Evolutionary conservation across 2,329 filamentous ascomycete species (phyloP), one percentile per base, ranked within the genome.

Genomic region (Tolypocladium sp.): DNA sequence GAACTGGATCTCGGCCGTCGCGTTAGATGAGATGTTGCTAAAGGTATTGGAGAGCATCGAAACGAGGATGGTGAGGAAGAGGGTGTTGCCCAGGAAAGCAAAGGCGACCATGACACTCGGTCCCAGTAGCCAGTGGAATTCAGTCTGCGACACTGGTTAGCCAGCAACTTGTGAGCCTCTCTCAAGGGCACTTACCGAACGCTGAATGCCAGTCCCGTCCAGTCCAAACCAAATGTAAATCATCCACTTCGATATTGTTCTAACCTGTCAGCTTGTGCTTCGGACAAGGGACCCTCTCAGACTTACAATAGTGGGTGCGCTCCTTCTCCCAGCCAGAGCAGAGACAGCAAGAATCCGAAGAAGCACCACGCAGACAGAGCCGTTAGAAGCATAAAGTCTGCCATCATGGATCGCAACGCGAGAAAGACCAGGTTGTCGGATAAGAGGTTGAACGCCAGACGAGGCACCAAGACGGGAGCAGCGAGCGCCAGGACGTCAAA

Each of bases 161-260:
- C 10, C 30, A 17, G 8, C 17, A 35, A 2, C 30, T n/a, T 13
- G 20, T 4, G 2, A 33, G 3, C 20, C 9, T 35, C 27, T 6
- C 22, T 2, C 12, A 41, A 25, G 46, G 20, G 22, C 8, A 68
- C 77, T 68, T 67, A 80, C 79, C 59, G 83, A 83, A 63, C 78
- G 72, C 55, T 84, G 78, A 49, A 87, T 85, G 9, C 84, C 84
- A 4, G 81, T 85, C 8, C 83, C 91, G 66, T 94, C 91, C 2
- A 95, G 82, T 2, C 91, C 91, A 68, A 95, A 94, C 91, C 91
- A 95, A 63, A 95, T 92, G 82, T 89, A 94, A 2, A 94, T 82
- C 90, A 95, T 93, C 91, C 91, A 95, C 72, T 92, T 92, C 52
- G 85, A 85, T 62, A 94, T 92, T 1, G 87, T 90, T 5, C 79